Evolutionary conservation across 139 green algal genomes (phyloP).

Genomic region (Asterochloris erici): DNA sequence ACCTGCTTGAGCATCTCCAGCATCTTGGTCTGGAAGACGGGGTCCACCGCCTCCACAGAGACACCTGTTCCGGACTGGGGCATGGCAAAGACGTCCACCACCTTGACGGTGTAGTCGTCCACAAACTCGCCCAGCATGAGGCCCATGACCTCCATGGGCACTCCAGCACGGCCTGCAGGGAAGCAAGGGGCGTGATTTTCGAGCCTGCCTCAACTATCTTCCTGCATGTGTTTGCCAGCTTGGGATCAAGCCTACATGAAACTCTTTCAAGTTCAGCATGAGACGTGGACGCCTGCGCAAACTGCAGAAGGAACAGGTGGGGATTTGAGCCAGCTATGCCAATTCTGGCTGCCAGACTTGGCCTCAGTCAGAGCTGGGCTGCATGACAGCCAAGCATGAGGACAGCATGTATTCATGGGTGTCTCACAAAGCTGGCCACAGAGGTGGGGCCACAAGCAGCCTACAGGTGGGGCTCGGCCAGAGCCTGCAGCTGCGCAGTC

Average conservation of each 20-base stretch:
- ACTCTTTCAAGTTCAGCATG: background rate
- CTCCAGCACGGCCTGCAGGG: conserved; percentile 83
- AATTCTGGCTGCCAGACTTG: no score
- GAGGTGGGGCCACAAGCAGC: no score
- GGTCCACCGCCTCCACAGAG: conserved; percentile 97
- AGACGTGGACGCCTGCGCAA: background rate
- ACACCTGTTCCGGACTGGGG: conserved; percentile 97
- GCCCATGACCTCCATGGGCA: conserved; percentile 99
- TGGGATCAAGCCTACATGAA: background rate
- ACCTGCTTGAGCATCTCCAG: conserved; percentile 99
- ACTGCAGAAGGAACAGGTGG: background rate
- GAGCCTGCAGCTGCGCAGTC: no score
- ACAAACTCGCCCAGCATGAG: conserved; percentile 99
- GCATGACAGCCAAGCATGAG: no score
- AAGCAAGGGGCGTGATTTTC: background rate
- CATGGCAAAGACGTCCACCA: conserved; percentile 99
- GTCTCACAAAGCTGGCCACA: no score
- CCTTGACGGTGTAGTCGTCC: conserved; percentile 98
- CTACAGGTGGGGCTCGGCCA: no score
- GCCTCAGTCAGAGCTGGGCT: no score
- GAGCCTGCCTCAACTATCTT: background rate
- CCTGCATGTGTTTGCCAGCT: background rate
- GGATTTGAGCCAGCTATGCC: background rate
- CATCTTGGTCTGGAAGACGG: conserved; percentile 99
- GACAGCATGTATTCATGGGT: no score